These are phyloP conservation scores for Naegleria fowleri DNA, from an alignment of 208 protist genomes.

Conservation along the genomic window DNA sequence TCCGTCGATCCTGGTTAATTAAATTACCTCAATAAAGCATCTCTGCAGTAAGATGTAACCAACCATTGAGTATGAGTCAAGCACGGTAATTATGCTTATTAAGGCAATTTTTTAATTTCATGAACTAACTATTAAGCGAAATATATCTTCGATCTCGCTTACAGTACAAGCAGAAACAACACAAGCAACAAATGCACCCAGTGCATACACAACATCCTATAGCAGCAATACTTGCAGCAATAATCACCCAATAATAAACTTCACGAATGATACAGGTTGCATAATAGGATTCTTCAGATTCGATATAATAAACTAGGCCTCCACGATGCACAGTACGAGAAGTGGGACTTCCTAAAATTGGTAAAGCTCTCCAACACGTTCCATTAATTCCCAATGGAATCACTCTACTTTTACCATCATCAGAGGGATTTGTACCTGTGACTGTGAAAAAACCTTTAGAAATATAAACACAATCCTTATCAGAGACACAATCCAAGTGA, in stretches of 20 bases:
- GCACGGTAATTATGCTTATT: too few species aligned
- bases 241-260: background rate
- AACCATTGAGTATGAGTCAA: too few species aligned
- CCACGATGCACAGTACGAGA: background rate
- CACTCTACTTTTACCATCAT: background rate
- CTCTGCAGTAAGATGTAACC: too few species aligned
- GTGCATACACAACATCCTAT: background rate
- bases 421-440: background rate
- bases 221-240: background rate
- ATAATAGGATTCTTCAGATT: background rate
- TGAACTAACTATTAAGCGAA: background rate
- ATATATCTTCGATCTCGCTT: background rate
- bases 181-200: background rate
- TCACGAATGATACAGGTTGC: background rate
- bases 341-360: background rate
- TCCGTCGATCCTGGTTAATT: too few species aligned
- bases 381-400: background rate
- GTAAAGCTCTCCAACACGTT: background rate
- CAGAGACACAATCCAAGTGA: background rate
- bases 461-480: background rate
- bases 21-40: too few species aligned
- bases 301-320: background rate
- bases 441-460: background rate
- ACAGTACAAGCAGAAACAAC: background rate
- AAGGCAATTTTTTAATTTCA: too few species aligned